These are phyloP conservation scores for Diaporthe amygdali DNA, from an alignment of 2,329 filamentous ascomycete genomes.

Conservation along the genomic window DNA sequence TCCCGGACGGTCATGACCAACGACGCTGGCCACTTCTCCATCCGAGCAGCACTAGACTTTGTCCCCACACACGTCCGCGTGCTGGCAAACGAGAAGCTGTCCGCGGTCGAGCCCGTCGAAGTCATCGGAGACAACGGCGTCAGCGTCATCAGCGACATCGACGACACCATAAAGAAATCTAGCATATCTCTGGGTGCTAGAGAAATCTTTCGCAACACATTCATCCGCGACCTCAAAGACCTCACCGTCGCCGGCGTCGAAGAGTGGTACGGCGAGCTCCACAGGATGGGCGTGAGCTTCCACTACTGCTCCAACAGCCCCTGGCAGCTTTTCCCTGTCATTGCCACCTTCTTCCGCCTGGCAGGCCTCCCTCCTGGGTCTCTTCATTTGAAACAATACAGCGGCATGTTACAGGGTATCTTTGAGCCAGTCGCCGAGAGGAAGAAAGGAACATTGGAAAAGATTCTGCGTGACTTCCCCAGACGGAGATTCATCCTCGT, in stretches of 20 bases:
- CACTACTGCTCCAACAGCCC: conserved; percentile 99
- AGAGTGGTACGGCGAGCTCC: conserved; percentile 85
- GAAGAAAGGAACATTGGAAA: conserved; percentile 87
- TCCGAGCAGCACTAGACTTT: conserved; percentile 84
- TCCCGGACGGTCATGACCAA: conserved; percentile 87
- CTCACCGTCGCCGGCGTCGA: conserved; percentile 85
- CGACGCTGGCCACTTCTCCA: conserved; percentile 84
- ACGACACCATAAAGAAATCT: conserved; percentile 96
- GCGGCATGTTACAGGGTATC: conserved; percentile 95
- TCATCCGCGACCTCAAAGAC: conserved; percentile 83
- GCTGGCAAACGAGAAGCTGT: conserved; percentile 83
- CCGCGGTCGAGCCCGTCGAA: conserved; percentile 77
- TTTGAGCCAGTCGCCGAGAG: conserved; percentile 96
- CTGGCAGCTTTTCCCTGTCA: conserved; percentile 93
- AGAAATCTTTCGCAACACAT: conserved; percentile 96
- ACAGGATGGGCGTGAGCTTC: conserved; percentile 81
- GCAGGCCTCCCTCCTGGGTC: conserved; percentile 86
- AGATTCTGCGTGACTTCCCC: conserved; percentile 88
- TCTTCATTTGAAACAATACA: conserved; percentile 95
- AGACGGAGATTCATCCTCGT: conserved; percentile 88
- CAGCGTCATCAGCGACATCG: conserved; percentile 95
- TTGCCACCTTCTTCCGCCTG: conserved; percentile 82
- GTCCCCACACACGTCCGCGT: conserved; percentile 89
- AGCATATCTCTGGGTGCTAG: conserved; percentile 86
- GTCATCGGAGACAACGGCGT: conserved; percentile 81